phyloP scores from a whole-genome alignment of 1,139 yeast species.

The Magnusiomyces fungicola region DNA sequence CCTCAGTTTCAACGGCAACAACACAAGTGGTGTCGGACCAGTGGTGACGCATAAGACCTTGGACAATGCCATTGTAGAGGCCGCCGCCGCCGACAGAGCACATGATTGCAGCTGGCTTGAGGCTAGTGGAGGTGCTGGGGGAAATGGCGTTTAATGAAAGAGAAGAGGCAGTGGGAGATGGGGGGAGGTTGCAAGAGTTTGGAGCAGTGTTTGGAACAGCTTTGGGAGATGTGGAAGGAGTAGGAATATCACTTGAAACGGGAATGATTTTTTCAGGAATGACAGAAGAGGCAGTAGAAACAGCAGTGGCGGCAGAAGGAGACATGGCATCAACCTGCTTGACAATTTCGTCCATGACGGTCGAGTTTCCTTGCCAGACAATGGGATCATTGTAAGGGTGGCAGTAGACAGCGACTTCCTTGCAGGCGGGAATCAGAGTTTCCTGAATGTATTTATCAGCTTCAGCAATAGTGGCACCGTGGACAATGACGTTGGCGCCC shows the following conservation, averaged over 20 bases:
- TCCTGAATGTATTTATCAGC: conserved; percentile 49
- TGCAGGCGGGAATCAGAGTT: conserved; percentile 28
- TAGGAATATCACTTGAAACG: background rate
- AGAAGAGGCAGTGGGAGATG: conserved; percentile 3
- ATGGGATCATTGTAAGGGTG: conserved; percentile 61
- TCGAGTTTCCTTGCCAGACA: conserved; percentile 68
- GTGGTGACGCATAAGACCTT: conserved; percentile 38
- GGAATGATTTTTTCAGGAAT: background rate
- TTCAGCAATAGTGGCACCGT: conserved; percentile 55
- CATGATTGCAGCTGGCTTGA: conserved; percentile 38
- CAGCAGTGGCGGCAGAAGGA: background rate
- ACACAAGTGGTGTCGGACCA: conserved; percentile 38
- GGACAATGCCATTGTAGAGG: conserved; percentile 54
- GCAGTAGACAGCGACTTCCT: conserved; percentile 42
- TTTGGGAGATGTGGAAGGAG: conserved; percentile 2
- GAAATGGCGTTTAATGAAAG: background rate
- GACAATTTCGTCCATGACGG: conserved; percentile 51
- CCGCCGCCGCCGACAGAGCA: conserved; percentile 80
- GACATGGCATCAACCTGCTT: conserved; percentile 32
- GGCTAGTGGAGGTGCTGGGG: background rate
- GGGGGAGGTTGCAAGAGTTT: background rate
- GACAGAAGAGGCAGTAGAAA: background rate
- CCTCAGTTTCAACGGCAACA: conserved; percentile 58
- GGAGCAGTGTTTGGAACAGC: background rate
- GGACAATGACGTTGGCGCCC: conserved; percentile 50